A percentile compares a stretch with the other conserved stretches of the same genome.
These are phyloP conservation scores for Persicaria maculosa DNA, from an alignment of 148 eudicot genomes.

Conservation along the genomic window DNA sequence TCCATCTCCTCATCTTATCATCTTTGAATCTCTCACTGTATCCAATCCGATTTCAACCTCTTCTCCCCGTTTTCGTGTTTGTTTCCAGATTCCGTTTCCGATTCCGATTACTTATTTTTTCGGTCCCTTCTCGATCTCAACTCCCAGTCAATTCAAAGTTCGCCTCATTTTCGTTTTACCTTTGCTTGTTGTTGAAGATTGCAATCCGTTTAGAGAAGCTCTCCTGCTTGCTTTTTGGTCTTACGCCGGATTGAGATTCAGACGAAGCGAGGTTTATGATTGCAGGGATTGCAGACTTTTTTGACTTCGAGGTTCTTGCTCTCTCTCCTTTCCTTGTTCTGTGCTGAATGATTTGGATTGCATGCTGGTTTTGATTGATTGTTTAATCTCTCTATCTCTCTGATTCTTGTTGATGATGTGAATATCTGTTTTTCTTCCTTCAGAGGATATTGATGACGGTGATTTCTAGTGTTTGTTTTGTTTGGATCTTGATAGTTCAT, in stretches of 20 bases:
- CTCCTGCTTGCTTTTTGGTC: neutral
- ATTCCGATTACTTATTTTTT: neutral
- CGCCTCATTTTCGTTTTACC: no score
- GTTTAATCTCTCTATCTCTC: neutral
- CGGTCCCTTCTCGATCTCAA: neutral
- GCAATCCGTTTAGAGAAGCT: neutral
- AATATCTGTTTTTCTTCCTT: neutral
- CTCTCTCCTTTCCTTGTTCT: neutral
- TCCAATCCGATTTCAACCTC: neutral
- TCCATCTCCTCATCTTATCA: neutral
- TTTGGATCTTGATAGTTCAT: neutral
- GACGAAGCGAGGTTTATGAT: neutral
- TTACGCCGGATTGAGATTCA: neutral
- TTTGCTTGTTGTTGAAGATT: constrained; percentile 2
- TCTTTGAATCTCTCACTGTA: neutral
- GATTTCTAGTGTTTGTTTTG: neutral
- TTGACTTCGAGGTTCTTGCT: constrained; percentile 8
- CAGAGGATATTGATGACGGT: neutral
- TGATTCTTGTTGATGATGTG: neutral
- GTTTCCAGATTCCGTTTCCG: neutral
- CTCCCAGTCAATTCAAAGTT: constrained; percentile 1
- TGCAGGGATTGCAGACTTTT: neutral
- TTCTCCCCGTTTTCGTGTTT: neutral
- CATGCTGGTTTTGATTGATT: neutral
- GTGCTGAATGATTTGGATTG: neutral